Evolutionary conservation across 1,284 basidiomycete species (phyloP), one percentile per base, ranked within the genome.

Genomic region (Rhodotorula sp.): DNA sequence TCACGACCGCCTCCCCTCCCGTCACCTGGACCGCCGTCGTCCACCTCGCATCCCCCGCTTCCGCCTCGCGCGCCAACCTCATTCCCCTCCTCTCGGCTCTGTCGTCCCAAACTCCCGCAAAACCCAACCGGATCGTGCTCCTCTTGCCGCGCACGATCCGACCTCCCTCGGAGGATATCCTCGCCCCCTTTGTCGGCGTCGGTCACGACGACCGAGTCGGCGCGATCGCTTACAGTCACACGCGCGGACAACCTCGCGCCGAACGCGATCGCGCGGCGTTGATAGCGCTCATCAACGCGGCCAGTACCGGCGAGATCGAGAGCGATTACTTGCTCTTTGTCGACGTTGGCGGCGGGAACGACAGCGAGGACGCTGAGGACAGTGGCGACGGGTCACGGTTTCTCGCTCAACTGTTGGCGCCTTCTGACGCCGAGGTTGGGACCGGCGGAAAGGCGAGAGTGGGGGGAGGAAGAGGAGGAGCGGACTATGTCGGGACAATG

Each of bases 1-100:
- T 68, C 51, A 51, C 62, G 15, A 51, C 64, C 4, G 64, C 66
- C 29, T 5, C 66, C 8, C 30, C 49, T 29, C 29, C 55, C 7
- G 26, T 49, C 22, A 45, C 56, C n/a, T 75, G 64, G 63, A 68
- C 72, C 48, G 72, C 67, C n/a, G 12, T 73, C 55, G 48, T 75
- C 0, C 70, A 75, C 64, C 61, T 73, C 17, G 49, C 67, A 17
- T 63, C 68, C 3, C 51, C 69, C 8, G 64, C 69, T 2, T 70
- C 71, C 24, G 45, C 67, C 53, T 10, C 45, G 8, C 6, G 66
- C 17, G n/a, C 65, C 2, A 45, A 63, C 54, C 62, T 75, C 15
- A 10, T 48, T 6, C 54, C 68, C 1, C 49, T 75, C 22, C 30
- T 75, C 46, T 5, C 56, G 15, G 66, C 71, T 3, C 29, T 75